These are phyloP conservation scores for Cystobasidium ongulense DNA, from an alignment of 768 basidiomycete species.

Conservation along the genomic window DNA sequence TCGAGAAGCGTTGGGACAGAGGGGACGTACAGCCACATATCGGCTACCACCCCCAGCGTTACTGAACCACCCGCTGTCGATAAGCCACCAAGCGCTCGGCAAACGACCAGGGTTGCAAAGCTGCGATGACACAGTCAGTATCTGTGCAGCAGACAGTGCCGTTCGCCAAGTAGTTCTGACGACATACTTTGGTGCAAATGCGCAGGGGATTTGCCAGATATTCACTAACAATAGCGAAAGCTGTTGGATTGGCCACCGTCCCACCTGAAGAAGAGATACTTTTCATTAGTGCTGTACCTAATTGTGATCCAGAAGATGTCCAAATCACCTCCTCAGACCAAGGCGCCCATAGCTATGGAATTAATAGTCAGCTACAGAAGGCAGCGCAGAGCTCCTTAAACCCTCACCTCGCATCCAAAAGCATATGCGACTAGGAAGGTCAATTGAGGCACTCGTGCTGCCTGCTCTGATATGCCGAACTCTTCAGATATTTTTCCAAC, in stretches of 20 bases:
- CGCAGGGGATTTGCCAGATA: conserved; percentile 43
- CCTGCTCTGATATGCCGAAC: conserved; percentile 41
- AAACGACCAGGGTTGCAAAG: conserved; percentile 41
- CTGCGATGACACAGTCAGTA: not conserved
- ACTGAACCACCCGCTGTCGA: conserved; percentile 44
- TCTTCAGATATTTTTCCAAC: conserved; percentile 37
- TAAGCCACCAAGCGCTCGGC: conserved; percentile 42
- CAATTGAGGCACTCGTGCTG: conserved; percentile 41
- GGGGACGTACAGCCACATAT: conserved; percentile 38
- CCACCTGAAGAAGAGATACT: conserved; percentile 41
- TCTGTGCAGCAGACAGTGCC: too few relatives aligned
- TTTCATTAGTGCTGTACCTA: conserved; percentile 28
- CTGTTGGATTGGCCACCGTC: conserved; percentile 42
- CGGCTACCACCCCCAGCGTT: conserved; percentile 38
- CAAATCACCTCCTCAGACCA: conserved; percentile 1
- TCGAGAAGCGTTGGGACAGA: too few relatives aligned
- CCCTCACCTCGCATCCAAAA: conserved; percentile 40
- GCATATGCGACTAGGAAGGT: conserved; percentile 43
- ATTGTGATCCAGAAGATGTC: not conserved
- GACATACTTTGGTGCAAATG: conserved; percentile 39
- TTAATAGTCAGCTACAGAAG: not conserved
- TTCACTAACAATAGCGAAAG: conserved; percentile 42
- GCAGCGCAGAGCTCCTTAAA: not conserved
- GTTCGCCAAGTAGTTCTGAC: too few relatives aligned
- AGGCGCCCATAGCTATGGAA: conserved; percentile 11